Evolutionary conservation across 106 monocot species (phyloP), one percentile per base, ranked within the genome.

Genomic region (Acanthochlamys bracteata): DNA sequence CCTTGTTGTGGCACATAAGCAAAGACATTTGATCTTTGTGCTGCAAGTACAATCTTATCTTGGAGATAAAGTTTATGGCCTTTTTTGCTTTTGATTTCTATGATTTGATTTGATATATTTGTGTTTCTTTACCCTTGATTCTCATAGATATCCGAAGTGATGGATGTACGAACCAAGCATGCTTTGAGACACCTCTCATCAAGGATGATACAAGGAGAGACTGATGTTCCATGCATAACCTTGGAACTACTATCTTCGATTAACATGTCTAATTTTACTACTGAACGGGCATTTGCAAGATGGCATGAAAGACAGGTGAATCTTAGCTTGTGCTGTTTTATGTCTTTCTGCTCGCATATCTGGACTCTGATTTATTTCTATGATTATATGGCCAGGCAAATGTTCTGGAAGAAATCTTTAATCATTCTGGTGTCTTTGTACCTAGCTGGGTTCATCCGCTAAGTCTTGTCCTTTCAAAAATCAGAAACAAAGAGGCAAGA

Each of bases 221-320:
- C 63, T 72, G 79, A 83, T 61, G 70, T 90, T 42, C 89, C 85
- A 33, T 71, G 57, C 19, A 83, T 90, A 75, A 60, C 69, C n/a
- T 58, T 85, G 65, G 77, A 72, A 11, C 82, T 90, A n/a, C 64
- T 90, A 80, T 56, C 63, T 67, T 55, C 51, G 22, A 67, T 85
- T 70, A 66, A 58, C 40, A 80, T 59, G 52, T 65, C 75, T 33
- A 75, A 85, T 83, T 85, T 90, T 66, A 71, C 69, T 51, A 82
- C 33, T 69, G 76, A 77, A 67, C 82, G 63, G 68, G 60, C 65
- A 39, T 83, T 74, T 45, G 41, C 17, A n/a, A 75, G 80, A 20
- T 90, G 85, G 79, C 79, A 69, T 19, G 82, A 61, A 61, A 85
- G 77, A 76, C 85, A 90, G 76, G 89, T 80, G 63, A 75, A 53